Base-by-base conservation (phyloP, 1,284 basidiomycete species). In the Marasmius fiardii region DNA sequence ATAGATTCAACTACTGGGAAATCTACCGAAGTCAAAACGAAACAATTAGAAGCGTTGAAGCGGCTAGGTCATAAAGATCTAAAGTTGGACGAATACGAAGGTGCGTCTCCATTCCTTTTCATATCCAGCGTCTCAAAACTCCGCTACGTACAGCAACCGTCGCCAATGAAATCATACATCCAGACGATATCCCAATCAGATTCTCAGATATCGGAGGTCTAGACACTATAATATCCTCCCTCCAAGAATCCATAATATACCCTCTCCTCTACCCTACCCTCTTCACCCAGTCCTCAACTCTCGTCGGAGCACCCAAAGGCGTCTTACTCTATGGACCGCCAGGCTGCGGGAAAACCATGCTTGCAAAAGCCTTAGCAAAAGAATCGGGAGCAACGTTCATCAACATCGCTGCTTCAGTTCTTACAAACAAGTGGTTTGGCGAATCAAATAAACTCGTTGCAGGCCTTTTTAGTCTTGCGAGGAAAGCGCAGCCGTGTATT, bases 391-490 rank as follows among this genome's bases (percentile, higher is more conserved):
- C 97, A 20, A 97, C 95, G 0, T 99, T 99, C 68, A 93, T 96
- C 77, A 94, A 95, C 72, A 87, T 95, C 59, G 85, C 90, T 3
- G 88, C 88, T 4, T 85, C 86, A 0, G 85, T 85, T 2, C 78
- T 92, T 11, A 87, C 92, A 35, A 92, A 90, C 75, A 95, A 96
- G 74, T 98, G 95, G 96, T 98, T 95, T 64, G 97, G 96, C 54
- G 96, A 99, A 72, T 94, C 91, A 11, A 99, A 99, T 74, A 99
- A 98, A 74, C 88, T 99, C 50, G 95, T 99, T 10, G 90, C 91
- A 1, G 96, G 90, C 0, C 79, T 99, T 1, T 99, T 99, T 69
- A 84, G 84, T 26, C 86, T 95, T 45, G 97, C 97, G 2, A 80
- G 88, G 51, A 82, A 85, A 64, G 81, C 85, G 37, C 88, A 89